Base-by-base conservation (phyloP, 352 stramenopile species). In the Stramenopiles sp. region DNA sequence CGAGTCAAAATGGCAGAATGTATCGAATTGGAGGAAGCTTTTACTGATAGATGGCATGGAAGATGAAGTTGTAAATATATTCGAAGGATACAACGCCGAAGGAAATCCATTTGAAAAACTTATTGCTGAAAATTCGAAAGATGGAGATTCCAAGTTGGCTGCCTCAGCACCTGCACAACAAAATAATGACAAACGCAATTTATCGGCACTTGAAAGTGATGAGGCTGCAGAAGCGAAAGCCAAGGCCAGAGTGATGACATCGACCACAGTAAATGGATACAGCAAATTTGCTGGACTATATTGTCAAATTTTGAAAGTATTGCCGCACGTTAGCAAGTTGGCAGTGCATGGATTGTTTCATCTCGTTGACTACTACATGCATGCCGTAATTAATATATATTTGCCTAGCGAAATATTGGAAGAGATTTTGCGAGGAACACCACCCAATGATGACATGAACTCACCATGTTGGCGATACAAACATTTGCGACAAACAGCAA, bases 361-460 rank as follows among this genome's bases (percentile, higher is more conserved):
- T 33, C 30, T 31, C 4, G 30, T 78, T 8, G 31, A 78, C 14
- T 78, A 78, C 31, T 78, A 78, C 71, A 78, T 78, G 71, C 71
- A 78, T 78, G 71, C 71, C 4, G 71, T 78, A 8, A 78, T 78
- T 14, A 78, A 78, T 78, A 31, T 78, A 14, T 78, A 14, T 33
- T 78, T 78, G 71, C 71, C 71, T 14, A 33, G 8, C 8, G 31
- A 78, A 33, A 78, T 78, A 14, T 78, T 78, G 22, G 71, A 33
- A 78, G 71, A 78, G 4, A 78, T 78, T 31, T 33, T 78, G 22
- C 4, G 31, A 78, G 30, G 30, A 78, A 78, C 30, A 33, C 31
- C 31, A 4, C 71, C 71, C 4, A 78, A 78, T 33, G 71, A 78
- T 78, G 71, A 78, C 22, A 78, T 78, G 71, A 78, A 78, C 14